phyloP scores from a whole-genome alignment of 495 filamentous ascomycete species.

The Cairneyella variabilis region DNA sequence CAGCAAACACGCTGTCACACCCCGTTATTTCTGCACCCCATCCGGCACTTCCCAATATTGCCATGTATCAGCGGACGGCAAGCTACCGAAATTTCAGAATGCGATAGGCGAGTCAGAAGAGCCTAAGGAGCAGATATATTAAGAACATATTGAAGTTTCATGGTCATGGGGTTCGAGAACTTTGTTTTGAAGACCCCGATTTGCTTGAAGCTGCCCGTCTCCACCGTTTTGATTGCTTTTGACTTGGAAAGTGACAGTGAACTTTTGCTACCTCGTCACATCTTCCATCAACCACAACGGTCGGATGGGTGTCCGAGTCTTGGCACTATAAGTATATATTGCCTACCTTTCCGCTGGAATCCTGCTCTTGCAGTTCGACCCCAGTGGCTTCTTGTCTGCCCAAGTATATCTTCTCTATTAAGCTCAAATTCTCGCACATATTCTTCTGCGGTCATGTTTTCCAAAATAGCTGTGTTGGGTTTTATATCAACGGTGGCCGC shows the following conservation, averaged over 20 bases:
- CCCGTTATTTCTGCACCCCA: not conserved
- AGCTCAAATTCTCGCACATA: not conserved
- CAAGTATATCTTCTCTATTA: not conserved
- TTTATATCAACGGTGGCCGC: conserved; percentile 41
- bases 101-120: not conserved
- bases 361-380: not conserved
- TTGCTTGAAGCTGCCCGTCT: not conserved
- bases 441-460: conserved; percentile 6
- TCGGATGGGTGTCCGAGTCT: not conserved
- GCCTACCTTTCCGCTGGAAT: not conserved
- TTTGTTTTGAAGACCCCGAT: not conserved
- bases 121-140: conserved; percentile 2
- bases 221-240: not conserved
- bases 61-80: not conserved
- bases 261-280: not conserved
- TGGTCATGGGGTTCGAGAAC: not conserved
- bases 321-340: conserved; percentile 12
- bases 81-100: not conserved
- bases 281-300: conserved; percentile 1
- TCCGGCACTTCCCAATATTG: not conserved
- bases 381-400: not conserved
- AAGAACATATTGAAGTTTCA: not conserved
- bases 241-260: not conserved
- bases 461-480: conserved; percentile 15
- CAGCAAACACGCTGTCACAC: not conserved